Base-by-base conservation (phyloP, 2,329 filamentous ascomycete genomes). In the Neonectria magnoliae region DNA sequence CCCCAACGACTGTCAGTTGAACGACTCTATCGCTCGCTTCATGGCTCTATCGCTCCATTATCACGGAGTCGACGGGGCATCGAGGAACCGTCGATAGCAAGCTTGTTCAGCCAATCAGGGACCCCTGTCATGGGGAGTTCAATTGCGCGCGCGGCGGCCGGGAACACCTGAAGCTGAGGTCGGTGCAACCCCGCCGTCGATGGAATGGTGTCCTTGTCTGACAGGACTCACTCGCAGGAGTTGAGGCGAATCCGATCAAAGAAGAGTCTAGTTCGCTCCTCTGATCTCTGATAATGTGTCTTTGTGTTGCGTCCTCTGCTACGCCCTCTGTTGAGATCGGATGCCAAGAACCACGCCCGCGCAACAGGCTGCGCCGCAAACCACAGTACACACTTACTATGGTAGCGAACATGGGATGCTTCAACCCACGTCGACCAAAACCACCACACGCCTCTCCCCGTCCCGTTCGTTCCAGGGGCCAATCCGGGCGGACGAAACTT, bases 111-210 rank as follows among this genome's bases (percentile, higher is more conserved):
- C 62, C 57, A 64, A 64, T 64, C 36, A 59, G 42, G 10, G 20
- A 18, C 16, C 61, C 36, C 25, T 54, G 61, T 20, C 50, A 36
- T 27, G 48, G 36, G 14, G 27, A 25, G 42, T 48, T 47, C 53
- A 57, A 54, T 25, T 42, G 57, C 57, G 62, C 38, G 57, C 44
- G 31, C 38, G 38, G 38, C 38, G 38, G 52, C 20, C 50, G 44
- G 50, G 44, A 65, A 69, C 65, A 73, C 71, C 71, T 73, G 71
- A 73, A 73, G 71, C 71, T 73, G 71, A 73, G 55, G 71, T 73
- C 38, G 68, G 72, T 73, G 71, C 68, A 73, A 73, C 71, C 67
- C 71, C 69, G 69, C 62, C 57, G 51, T 55, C 56, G 55, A 58
- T 53, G 53, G 45, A 29, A 38, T 38, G 36, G 36, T 38, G 36